These are phyloP conservation scores for Gamarada debralockiae DNA, from an alignment of 495 filamentous ascomycete species.

Conservation along the genomic window DNA sequence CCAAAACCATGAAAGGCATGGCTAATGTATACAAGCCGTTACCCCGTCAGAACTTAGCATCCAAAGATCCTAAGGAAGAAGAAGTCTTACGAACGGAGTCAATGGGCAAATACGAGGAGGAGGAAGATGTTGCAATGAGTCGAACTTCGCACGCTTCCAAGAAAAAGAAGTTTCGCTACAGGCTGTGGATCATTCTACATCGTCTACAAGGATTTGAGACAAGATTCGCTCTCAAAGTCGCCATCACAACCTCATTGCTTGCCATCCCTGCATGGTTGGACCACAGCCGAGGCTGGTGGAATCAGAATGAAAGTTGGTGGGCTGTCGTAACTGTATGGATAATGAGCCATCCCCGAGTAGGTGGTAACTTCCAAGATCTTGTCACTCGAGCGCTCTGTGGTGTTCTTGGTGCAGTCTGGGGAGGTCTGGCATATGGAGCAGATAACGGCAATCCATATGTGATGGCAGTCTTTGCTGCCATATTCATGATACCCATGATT, in stretches of 20 bases:
- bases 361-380: slow-evolving; percentile 53
- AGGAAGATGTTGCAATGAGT: slow-evolving; percentile 22
- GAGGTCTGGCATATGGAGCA: slow-evolving; percentile 45
- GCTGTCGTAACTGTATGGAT: slow-evolving; percentile 53
- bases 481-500: slow-evolving; percentile 55
- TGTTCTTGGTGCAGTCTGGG: slow-evolving; percentile 49
- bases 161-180: slow-evolving; percentile 34
- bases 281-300: slow-evolving; percentile 45
- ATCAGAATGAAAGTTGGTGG: slow-evolving; percentile 52
- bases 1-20: slow-evolving; percentile 33
- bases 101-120: slow-evolving; percentile 25
- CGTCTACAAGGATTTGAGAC: slow-evolving; percentile 54
- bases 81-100: slow-evolving; percentile 14
- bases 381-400: slow-evolving; percentile 41
- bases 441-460: slow-evolving; percentile 48
- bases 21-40: slow-evolving; percentile 27
- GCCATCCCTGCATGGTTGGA: slow-evolving; percentile 50
- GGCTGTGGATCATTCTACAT: slow-evolving; percentile 45
- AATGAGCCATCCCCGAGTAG: slow-evolving; percentile 56
- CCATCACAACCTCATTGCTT: slow-evolving; percentile 42
- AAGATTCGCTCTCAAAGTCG: slow-evolving; percentile 54
- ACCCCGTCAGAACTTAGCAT: slow-evolving; percentile 20
- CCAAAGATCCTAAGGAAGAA: slow-evolving; percentile 21
- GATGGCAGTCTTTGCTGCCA: slow-evolving; percentile 49
- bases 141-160: slow-evolving; percentile 23